A percentile compares a stretch with the other conserved stretches of the same genome.
These are phyloP conservation scores for Alternaria atra DNA, from an alignment of 2,329 filamentous ascomycete species.

Conservation along the genomic window DNA sequence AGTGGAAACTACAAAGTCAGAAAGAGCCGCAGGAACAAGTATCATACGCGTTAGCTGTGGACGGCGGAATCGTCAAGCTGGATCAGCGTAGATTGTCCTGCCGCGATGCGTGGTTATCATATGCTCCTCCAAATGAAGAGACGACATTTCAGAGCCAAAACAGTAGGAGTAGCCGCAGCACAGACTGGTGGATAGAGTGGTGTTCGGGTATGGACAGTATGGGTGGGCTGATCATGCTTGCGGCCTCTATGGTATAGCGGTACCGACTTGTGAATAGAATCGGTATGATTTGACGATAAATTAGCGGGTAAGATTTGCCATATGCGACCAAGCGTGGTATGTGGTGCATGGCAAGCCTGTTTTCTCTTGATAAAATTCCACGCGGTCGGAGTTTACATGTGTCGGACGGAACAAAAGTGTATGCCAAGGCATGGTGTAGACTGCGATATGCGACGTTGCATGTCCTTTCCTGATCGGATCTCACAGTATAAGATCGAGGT, in stretches of 20 bases:
- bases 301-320: background rate
- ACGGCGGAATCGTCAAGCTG: conserved; percentile 48
- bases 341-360: background rate
- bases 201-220: conserved; percentile 58
- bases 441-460: background rate
- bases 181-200: conserved; percentile 55
- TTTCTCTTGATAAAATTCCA: background rate
- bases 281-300: background rate
- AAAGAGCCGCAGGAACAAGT: conserved; percentile 34
- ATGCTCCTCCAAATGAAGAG: background rate
- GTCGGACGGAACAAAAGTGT: conserved; percentile 2
- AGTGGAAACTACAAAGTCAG: conserved; percentile 42
- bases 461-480: background rate
- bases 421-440: background rate
- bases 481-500: background rate
- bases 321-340: no score
- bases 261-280: no score
- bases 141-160: background rate
- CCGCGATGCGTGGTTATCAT: conserved; percentile 22
- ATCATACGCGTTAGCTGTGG: conserved; percentile 41
- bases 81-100: conserved; percentile 33
- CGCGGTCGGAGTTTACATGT: background rate
- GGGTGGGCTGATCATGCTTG: conserved; percentile 58
- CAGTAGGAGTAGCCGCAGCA: conserved; percentile 3
- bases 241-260: conserved; percentile 46